phyloP scores from a whole-genome alignment of 768 basidiomycete genomes.

The Mycena rebaudengoi region DNA sequence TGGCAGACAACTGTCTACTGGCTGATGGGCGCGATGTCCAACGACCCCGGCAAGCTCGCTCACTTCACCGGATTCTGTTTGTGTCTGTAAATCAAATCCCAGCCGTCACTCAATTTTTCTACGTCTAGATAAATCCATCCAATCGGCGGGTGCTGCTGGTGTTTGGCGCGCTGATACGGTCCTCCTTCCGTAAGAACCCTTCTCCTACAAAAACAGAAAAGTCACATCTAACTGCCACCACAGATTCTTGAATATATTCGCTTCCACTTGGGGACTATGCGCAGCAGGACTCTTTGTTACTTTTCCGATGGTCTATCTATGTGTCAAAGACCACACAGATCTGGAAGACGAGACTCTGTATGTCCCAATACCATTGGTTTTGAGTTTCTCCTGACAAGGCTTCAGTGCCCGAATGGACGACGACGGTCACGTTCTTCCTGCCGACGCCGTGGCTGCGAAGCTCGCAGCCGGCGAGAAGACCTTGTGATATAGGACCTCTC shows the following conservation, averaged over 20 bases:
- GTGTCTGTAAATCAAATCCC: conserved; percentile 35
- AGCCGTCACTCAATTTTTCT: not conserved
- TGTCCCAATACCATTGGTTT: conserved; percentile 31
- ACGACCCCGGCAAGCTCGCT: conserved; percentile 81
- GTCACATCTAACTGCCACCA: conserved; percentile 28
- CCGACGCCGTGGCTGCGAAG: not conserved
- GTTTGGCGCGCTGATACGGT: conserved; percentile 77
- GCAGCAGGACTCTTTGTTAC: conserved; percentile 57
- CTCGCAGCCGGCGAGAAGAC: not conserved
- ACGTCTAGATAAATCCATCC: conserved; percentile 70
- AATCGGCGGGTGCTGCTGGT: conserved; percentile 80
- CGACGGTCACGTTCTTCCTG: conserved; percentile 40
- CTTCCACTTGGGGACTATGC: conserved; percentile 63
- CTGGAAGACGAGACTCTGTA: conserved; percentile 62
- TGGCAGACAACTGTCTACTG: conserved; percentile 89
- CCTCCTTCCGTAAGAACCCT: conserved; percentile 61
- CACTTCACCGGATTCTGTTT: conserved; percentile 84
- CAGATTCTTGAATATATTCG: conserved; percentile 67
- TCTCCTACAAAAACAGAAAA: too few relatives aligned
- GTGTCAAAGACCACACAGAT: conserved; percentile 61
- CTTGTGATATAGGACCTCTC: too few relatives aligned
- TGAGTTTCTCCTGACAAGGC: not conserved
- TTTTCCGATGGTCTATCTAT: conserved; percentile 63
- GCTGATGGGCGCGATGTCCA: conserved; percentile 88
- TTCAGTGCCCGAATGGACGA: conserved; percentile 54